Base-by-base conservation (phyloP, 2,329 filamentous ascomycete species). In the Dactylonectria macrodidyma region DNA sequence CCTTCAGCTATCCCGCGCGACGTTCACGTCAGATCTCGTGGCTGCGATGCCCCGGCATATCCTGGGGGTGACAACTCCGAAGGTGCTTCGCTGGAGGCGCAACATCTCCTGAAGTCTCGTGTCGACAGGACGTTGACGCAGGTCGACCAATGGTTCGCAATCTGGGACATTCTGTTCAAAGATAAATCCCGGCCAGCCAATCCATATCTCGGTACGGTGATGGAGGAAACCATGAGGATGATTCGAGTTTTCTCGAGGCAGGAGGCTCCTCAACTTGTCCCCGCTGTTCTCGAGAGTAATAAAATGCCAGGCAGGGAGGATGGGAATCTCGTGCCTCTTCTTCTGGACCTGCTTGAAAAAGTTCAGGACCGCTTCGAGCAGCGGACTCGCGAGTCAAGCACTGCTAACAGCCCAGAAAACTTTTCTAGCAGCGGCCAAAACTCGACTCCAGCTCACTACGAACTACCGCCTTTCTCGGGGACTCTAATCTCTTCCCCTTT, bases 101-200 rank as follows among this genome's bases (percentile, higher is more conserved):
- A 61, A 12, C 41, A 66, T 3, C 55, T n/a, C 12, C 62, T 71
- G 7, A 71, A 66, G 41, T 26, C 51, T 12, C 65, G 63, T 3
- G 59, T 62, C 2, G 33, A 61, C n/a, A 57, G 61, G 3, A 67
- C 59, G 8, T 38, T 67, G 2, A 64, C 47, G 1, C 33, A 50
- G 1, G 36, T 59, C 6, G 38, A 68, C 4, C 68, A 74, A 36
- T 74, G 71, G 70, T 58, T 68, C 12, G n/a, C 51, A 5, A 68
- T 74, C 16, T 72, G 69, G 70, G n/a, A 65, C 1, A 61, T 69
- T 33, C 46, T 74, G 1, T 74, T 74, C 6, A n/a, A 19, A 24
- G 11, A 26, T 30, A 10, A 26, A 6, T 3, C 36, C 14, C 12
- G n/a, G 1, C 61, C 47, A 1, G 22, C 47, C 3, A 59, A 58